Base-by-base conservation (phyloP, 768 basidiomycete genomes). In the Trichaptum fuscoviolaceum region DNA sequence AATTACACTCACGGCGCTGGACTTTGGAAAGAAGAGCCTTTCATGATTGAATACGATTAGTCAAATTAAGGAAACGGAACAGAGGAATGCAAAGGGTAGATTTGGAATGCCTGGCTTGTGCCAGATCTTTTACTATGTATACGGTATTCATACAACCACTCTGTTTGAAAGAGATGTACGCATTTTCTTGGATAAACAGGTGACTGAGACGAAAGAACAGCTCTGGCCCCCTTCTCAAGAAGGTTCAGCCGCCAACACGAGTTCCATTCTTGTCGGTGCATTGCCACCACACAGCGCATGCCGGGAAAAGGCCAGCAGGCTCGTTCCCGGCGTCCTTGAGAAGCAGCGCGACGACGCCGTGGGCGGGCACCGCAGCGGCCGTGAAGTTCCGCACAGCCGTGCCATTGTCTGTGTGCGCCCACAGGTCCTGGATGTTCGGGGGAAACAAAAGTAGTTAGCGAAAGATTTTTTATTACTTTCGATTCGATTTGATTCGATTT, bases 361-460 rank as follows among this genome's bases (percentile, higher is more conserved):
- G 90, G 7, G 87, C 71, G 2, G 89, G 88, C 12, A 91, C 87
- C 23, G 74, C 76, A 4, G 77, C 81, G 2, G 83, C 85, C 1
- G 84, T 85, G 70, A 89, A 80, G 72, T 83, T 86, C 20, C 89
- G 82, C 25, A 86, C 78, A 0, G 84, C 85, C 0, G 86, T 90
- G 2, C 87, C 88, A 69, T 89, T 90, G 70, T 88, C 78, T 24
- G 87, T 89, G 73, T 91, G 89, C 3, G 84, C 73, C 90, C 90
- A 91, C 1, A 91, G 78, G 70, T 91, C 90, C 87, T 91, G 66
- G 24, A 57, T 24, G 27, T 24, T 26, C 34, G 27, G 0, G 9
- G 24, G n/a, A n/a, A n/a, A n/a, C n/a, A n/a, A n/a, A n/a, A n/a
- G n/a, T n/a, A n/a, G n/a, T n/a, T n/a, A n/a, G n/a, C n/a, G n/a